phyloP scores from a whole-genome alignment of 1,284 basidiomycete genomes.

The Heterobasidion annosum region DNA sequence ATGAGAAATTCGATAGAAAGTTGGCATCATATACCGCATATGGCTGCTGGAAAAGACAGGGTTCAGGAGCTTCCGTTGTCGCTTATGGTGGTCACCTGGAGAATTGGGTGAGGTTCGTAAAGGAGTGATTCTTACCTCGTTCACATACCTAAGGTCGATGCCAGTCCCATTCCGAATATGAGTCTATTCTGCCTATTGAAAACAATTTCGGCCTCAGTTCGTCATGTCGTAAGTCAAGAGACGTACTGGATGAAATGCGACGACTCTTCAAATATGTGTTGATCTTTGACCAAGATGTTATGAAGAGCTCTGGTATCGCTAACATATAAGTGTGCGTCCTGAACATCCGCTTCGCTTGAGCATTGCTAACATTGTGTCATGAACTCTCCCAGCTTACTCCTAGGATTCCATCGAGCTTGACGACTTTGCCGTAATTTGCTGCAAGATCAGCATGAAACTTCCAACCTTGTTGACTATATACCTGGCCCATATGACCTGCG shows the following conservation, averaged over 20 bases:
- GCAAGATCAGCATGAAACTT: neutral
- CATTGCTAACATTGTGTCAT: neutral
- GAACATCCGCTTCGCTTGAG: too few relatives aligned
- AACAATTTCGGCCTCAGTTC: too few relatives aligned
- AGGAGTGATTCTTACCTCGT: neutral
- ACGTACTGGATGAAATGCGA: neutral
- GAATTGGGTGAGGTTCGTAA: neutral
- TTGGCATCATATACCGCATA: slow-evolving; percentile 16
- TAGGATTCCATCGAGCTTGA: neutral
- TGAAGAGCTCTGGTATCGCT: neutral
- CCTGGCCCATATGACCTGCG: neutral
- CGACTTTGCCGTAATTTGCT: neutral
- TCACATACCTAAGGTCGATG: slow-evolving; percentile 11
- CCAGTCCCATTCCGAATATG: slow-evolving; percentile 11
- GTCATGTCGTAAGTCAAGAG: neutral
- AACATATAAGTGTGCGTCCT: neutral
- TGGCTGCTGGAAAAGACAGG: slow-evolving; percentile 17
- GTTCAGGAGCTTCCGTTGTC: slow-evolving; percentile 18
- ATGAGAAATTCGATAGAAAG: slow-evolving; percentile 14
- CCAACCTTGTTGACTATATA: neutral
- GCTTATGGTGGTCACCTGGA: slow-evolving; percentile 12
- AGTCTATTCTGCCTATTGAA: slow-evolving; percentile 6
- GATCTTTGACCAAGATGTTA: slow-evolving; percentile 3
- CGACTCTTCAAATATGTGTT: slow-evolving; percentile 4
- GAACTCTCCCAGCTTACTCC: neutral